A percentile compares a stretch with the other conserved stretches of the same genome.
Evolutionary conservation across 768 basidiomycete species (phyloP).

Genomic region (Psilocybe subaeruginosa): DNA sequence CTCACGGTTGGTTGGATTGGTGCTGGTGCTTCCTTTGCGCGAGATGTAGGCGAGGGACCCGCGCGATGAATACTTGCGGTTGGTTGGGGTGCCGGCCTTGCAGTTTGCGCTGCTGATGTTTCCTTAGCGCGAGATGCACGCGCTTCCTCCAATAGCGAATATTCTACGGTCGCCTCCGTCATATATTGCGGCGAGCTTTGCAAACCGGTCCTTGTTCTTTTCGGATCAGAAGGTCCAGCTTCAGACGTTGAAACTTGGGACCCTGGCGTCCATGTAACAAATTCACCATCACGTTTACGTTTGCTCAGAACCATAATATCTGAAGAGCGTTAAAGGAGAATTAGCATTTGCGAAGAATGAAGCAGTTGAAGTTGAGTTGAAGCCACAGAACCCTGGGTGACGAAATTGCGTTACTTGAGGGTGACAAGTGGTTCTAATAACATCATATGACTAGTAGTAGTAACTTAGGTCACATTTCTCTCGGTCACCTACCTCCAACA

Average conservation of each 20-base stretch:
- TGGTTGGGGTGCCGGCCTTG: no score
- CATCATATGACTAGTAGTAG: no score
- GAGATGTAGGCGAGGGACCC: neutral
- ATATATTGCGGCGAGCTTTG: slow-evolving; percentile 8
- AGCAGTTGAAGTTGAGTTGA: no score
- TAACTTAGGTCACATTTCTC: no score
- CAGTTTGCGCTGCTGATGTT: no score
- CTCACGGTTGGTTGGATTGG: neutral
- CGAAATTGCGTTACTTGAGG: no score
- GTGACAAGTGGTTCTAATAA: no score
- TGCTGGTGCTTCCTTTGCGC: slow-evolving; percentile 9
- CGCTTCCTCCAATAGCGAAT: slow-evolving; percentile 20
- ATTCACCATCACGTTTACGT: slow-evolving; percentile 31
- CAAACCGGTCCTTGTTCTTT: slow-evolving; percentile 8
- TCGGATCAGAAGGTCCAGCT: neutral
- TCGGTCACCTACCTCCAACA: no score
- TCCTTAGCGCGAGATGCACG: slow-evolving; percentile 15
- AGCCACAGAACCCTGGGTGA: no score
- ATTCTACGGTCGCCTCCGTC: slow-evolving; percentile 1
- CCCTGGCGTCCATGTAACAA: slow-evolving; percentile 21
- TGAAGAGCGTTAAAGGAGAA: no score
- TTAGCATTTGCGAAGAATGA: no score
- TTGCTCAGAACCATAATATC: slow-evolving; percentile 22
- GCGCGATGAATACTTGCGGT: no score
- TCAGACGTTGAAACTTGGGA: neutral